Conservation (phyloP, 257 asterid genomes). For the Datura wrightii region DNA sequence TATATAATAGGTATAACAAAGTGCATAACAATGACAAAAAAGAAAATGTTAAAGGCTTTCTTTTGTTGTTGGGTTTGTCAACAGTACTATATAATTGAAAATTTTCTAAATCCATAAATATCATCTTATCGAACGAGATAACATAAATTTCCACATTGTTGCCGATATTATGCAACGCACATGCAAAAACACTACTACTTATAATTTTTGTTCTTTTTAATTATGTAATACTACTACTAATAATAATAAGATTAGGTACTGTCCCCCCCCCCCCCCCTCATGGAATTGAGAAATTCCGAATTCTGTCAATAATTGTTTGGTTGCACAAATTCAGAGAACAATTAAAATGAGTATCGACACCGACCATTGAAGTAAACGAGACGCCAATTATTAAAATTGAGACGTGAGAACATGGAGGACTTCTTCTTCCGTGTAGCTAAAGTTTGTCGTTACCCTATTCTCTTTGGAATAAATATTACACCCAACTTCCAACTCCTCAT, state of each 20-base stretch:
- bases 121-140: not conserved
- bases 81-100: not conserved
- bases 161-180: slow-evolving; percentile 14
- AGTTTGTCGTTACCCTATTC: not conserved
- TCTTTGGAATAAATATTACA: not conserved
- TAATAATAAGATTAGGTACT: not conserved
- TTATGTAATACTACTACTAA: not conserved
- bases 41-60: too few species aligned
- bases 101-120: not conserved
- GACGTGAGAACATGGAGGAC: not conserved
- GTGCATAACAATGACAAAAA: not conserved
- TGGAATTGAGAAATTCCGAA: not conserved
- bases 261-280: too few species aligned
- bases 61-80: too few species aligned
- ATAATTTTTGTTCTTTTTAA: too few species aligned
- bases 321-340: not conserved
- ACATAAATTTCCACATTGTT: not conserved
- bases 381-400: not conserved
- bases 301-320: not conserved
- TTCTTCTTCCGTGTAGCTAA: not conserved
- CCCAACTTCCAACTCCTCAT: too few species aligned
- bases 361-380: slow-evolving; percentile 25
- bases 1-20: not conserved
- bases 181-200: too few species aligned
- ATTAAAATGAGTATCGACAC: not conserved